phyloP scores from a whole-genome alignment of 1,139 yeast genomes.

The Debaryomycetaceae sp. region DNA sequence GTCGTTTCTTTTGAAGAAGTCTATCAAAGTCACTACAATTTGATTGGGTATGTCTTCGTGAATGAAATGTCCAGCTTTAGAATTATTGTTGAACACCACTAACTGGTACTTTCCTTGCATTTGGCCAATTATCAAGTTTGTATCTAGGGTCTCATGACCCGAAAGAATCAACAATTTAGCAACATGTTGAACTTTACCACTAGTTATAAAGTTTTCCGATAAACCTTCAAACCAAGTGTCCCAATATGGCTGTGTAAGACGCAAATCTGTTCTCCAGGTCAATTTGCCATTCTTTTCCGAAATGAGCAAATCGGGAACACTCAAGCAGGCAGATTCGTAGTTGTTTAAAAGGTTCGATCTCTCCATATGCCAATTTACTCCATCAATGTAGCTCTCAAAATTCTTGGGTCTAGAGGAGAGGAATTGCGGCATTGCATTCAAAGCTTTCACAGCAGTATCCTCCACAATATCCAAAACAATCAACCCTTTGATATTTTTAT shows the following conservation, averaged over 20 bases:
- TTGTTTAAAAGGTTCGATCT: constrained; percentile 51
- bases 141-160: constrained; percentile 86
- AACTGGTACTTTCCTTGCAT: constrained; percentile 96
- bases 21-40: constrained; percentile 53
- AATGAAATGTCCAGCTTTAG: constrained; percentile 77
- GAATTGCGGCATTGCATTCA: constrained; percentile 63
- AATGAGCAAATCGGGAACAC: constrained; percentile 66
- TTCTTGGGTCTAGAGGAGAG: constrained; percentile 57
- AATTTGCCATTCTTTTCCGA: constrained; percentile 15
- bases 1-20: constrained; percentile 46
- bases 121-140: constrained; percentile 83
- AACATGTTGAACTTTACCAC: constrained; percentile 27
- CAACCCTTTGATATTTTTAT: constrained; percentile 52
- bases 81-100: constrained; percentile 63
- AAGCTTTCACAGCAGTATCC: constrained; percentile 77
- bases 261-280: constrained; percentile 65
- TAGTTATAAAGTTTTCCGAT: constrained; percentile 56
- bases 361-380: constrained; percentile 80
- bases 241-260: constrained; percentile 69
- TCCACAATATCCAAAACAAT: constrained; percentile 89
- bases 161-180: constrained; percentile 80
- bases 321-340: constrained; percentile 60
- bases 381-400: constrained; percentile 52
- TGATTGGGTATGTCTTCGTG: constrained; percentile 85
- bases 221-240: constrained; percentile 71